Conservation (phyloP, 306 rosid species). For the Spatholobus suberectus region DNA sequence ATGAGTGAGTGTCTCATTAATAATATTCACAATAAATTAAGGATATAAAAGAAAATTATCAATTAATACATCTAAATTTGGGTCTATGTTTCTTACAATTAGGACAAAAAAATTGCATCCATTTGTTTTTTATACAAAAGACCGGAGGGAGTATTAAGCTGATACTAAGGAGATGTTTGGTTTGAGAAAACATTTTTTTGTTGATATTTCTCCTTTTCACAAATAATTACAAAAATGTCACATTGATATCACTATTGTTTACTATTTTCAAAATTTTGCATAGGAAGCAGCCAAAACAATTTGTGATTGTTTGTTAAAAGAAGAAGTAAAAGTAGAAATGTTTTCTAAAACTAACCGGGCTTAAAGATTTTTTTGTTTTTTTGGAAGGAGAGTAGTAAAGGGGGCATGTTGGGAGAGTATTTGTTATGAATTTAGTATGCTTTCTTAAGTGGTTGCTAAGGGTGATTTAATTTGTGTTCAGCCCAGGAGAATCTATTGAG, state of each 20-base stretch:
- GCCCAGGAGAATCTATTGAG: conserved; percentile 56
- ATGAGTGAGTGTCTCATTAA: too few relatives aligned
- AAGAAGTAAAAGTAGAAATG: neutral
- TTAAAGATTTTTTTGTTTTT: neutral
- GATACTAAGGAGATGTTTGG: neutral
- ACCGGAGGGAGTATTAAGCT: too few relatives aligned
- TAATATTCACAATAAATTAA: too few relatives aligned
- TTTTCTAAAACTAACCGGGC: neutral
- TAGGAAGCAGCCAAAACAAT: neutral
- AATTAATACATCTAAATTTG: too few relatives aligned
- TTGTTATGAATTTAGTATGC: neutral
- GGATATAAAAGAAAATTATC: too few relatives aligned
- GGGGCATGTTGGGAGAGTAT: neutral
- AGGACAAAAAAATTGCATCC: too few relatives aligned
- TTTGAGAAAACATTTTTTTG: neutral
- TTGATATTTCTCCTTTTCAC: neutral
- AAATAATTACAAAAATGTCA: neutral
- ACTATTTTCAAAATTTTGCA: neutral
- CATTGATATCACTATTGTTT: neutral
- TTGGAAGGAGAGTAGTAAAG: neutral
- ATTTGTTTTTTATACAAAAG: too few relatives aligned
- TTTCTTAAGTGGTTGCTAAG: conserved; percentile 13
- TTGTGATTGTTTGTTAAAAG: neutral
- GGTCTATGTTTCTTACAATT: too few relatives aligned
- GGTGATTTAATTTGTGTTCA: conserved; percentile 45